Evolutionary conservation across 2,329 filamentous ascomycete species (phyloP), one percentile per base, ranked within the genome.

Genomic region (Colletotrichum orbiculare): DNA sequence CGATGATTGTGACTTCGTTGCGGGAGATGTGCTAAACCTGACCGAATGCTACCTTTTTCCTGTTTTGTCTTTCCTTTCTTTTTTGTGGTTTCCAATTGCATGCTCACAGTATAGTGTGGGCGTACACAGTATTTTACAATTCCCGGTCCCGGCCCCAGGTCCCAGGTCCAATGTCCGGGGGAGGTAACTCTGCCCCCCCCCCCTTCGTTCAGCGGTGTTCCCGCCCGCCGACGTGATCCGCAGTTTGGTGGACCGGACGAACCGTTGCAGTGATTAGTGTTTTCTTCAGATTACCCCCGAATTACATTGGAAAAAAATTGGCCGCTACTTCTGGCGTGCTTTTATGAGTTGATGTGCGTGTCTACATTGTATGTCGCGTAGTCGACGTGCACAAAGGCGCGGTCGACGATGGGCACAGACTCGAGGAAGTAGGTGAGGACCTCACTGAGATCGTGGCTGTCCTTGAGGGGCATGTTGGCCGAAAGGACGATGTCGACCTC

Each of bases 401-500:
- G 81, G 72, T 91, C 89, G 37, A 96, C 92, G 69, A 90, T 90
- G 33, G 92, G 92, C 45, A 96, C 91, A 63, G 90, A 92, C 79
- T 96, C 93, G 39, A 96, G 83, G 67, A 96, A 92, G 78, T 96
- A 94, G 72, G 94, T 91, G 77, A 96, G 76, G 64, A 87, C 89
- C 81, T 94, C 91, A 49, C 83, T 85, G 59, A 96, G 78, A 76
- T 96, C 93, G 77, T 96, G 93, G 69, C 88, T 92, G 75, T 96
- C 92, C 71, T 91, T 88, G 69, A 96, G 79, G 35, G 86, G 89
- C 63, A 90, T 93, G 68, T 87, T 86, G 70, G 92, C 89, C 67
- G 94, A 92, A 46, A 96, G 84, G 39, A 96, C 91, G 69, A 96
- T 91, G 75, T 96, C 93, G 10, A 95, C 92, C 73, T 86, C 84